Conservation (phyloP, 257 asterid species). For the Primulina eburnea region DNA sequence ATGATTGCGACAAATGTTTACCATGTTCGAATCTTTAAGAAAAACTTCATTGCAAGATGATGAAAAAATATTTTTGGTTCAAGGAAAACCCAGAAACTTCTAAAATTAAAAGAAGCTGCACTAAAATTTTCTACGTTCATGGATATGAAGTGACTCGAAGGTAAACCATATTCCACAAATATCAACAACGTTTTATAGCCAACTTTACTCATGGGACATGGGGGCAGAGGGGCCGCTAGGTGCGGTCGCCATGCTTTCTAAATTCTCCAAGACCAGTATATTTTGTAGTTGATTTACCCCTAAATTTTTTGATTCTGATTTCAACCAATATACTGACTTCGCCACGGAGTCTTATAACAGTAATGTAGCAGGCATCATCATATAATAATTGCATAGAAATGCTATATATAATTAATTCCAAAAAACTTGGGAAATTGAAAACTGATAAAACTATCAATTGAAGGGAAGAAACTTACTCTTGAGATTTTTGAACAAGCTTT, state of each 20-base stretch:
- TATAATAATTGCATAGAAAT: background rate
- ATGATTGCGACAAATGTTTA: background rate
- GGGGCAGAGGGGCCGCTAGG: background rate
- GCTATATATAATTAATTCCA: background rate
- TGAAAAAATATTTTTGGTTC: background rate
- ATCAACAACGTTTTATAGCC: background rate
- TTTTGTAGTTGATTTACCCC: background rate
- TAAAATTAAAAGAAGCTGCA: background rate
- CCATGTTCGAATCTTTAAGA: background rate
- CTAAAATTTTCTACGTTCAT: background rate
- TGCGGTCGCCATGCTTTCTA: background rate
- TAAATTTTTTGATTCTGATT: too few relatives aligned
- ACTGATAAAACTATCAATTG: slow-evolving; percentile 10
- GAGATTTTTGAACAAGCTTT: slow-evolving; percentile 59
- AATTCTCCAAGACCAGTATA: background rate
- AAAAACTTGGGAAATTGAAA: slow-evolving; percentile 6
- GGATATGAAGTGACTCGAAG: background rate
- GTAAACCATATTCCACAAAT: background rate
- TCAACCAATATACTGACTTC: background rate
- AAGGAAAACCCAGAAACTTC: background rate
- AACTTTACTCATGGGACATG: background rate
- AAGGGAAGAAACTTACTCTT: slow-evolving; percentile 60
- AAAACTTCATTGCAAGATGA: background rate
- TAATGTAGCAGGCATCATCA: background rate
- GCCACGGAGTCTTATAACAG: background rate